A percentile compares a stretch with the other conserved stretches of the same genome.
Evolutionary conservation across 768 basidiomycete genomes (phyloP).

Genomic region (Boletus edulis): DNA sequence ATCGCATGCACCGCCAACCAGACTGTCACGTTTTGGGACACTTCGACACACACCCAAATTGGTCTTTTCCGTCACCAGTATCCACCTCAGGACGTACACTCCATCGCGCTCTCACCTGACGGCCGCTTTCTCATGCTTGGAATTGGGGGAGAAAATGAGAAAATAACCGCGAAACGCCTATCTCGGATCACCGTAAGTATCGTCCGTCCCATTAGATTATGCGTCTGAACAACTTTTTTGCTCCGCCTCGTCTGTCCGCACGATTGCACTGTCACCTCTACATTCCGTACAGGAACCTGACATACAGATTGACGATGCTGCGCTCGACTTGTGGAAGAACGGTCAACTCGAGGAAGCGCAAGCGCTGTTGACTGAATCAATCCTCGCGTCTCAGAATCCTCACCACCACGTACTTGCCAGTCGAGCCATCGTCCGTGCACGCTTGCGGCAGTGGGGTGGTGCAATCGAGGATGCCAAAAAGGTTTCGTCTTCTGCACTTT

Average conservation of each 20-base stretch:
- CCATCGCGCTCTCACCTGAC: neutral
- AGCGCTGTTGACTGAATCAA: neutral
- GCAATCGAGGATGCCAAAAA: neutral
- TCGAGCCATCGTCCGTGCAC: neutral
- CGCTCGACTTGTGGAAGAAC: neutral
- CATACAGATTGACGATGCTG: neutral
- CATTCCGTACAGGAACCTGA: neutral
- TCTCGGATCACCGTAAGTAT: neutral
- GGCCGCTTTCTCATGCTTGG: neutral
- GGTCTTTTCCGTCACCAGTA: neutral
- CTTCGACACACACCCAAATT: neutral
- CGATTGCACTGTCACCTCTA: too few relatives aligned
- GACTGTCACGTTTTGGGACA: neutral
- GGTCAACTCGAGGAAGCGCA: neutral
- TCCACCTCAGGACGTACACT: neutral
- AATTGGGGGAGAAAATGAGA: neutral
- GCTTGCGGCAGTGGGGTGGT: neutral
- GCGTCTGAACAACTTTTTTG: too few relatives aligned
- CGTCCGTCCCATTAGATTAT: neutral
- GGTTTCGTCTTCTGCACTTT: neutral
- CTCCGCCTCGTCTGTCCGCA: too few relatives aligned
- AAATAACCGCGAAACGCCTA: neutral
- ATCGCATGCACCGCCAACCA: neutral
- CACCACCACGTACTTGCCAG: neutral
- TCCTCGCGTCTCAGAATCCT: neutral